Base-by-base conservation (phyloP, 805 yeast species). In the Komagataella kurtzmanii region DNA sequence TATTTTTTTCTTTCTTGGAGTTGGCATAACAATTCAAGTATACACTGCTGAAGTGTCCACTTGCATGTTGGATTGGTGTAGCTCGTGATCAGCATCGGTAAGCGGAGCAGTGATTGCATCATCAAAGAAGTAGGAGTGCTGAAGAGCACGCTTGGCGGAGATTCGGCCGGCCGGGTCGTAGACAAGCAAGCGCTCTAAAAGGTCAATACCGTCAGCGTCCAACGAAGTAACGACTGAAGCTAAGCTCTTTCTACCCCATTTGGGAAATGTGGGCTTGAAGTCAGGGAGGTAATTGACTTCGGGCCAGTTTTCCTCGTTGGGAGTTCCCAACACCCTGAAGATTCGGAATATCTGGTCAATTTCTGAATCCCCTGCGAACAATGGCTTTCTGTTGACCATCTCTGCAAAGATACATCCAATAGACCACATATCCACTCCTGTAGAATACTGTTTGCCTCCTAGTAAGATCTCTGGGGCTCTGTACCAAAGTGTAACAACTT, bases 361-460 rank as follows among this genome's bases (percentile, higher is more conserved):
- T 65, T 93, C 99, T 8, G 96, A 88, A 65, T 93, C 97, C 5
- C 99, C 99, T 0, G 98, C 96, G 70, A 93, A 91, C 51, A 93
- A 67, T 7, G 99, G 97, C 65, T 88, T 88, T 52, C 99, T 81
- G 60, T 89, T 88, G 53, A 90, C 88, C 98, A 93, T 90, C 65
- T 93, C 99, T 6, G 97, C 99, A 66, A 93, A 86, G 49, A 93
- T 93, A 64, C 97, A 90, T 14, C 99, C 99, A 55, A 91, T 86
- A 8, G 97, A 88, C 99, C 99, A 93, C 85, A 93, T 89, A 66
- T 93, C 99, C 50, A 93, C 97, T 17, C 98, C 97, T 0, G 98
- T 93, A 43, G 97, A 88, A 67, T 93, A 93, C 62, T 93, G 97
- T 58, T 95, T 87, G 3, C 97, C 97, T 12, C 99, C 99, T 57